A percentile compares a stretch with the other conserved stretches of the same genome.
phyloP scores from a whole-genome alignment of 169 alveolate species.

The Eimeria sp. region DNA sequence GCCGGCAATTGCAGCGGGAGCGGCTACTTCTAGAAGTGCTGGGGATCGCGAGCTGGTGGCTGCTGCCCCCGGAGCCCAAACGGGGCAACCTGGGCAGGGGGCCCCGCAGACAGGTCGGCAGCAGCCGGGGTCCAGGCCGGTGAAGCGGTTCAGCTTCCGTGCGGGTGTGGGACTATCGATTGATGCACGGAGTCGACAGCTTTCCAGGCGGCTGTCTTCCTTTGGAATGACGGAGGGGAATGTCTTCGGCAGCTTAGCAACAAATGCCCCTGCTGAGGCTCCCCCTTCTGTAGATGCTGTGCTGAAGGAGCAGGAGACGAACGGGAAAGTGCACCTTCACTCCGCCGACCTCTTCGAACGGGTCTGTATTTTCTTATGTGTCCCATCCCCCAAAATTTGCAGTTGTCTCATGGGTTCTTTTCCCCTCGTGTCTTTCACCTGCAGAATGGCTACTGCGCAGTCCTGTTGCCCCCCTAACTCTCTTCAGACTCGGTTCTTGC shows the following conservation, averaged over 20 bases:
- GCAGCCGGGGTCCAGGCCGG: constrained; percentile 56
- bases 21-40: neutral
- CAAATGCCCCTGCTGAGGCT: constrained; percentile 14
- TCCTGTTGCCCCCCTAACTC: too few relatives aligned
- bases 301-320: constrained; percentile 48
- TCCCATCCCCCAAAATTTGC: too few relatives aligned
- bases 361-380: neutral
- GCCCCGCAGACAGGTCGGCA: neutral
- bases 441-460: too few relatives aligned
- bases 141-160: constrained; percentile 64
- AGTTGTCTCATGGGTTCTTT: too few relatives aligned
- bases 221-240: constrained; percentile 72
- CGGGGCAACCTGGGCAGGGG: neutral
- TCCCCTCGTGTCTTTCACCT: too few relatives aligned
- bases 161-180: constrained; percentile 56
- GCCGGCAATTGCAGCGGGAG: constrained; percentile 3
- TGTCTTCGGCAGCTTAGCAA: constrained; percentile 48
- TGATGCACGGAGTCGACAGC: constrained; percentile 60
- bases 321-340: constrained; percentile 62
- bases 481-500: too few relatives aligned
- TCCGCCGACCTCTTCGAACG: constrained; percentile 81
- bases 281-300: constrained; percentile 39
- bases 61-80: neutral
- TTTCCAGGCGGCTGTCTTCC: constrained; percentile 43
- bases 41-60: neutral